These are phyloP conservation scores for Stropharia rugosoannulata DNA, from an alignment of 768 basidiomycete genomes.

Conservation along the genomic window DNA sequence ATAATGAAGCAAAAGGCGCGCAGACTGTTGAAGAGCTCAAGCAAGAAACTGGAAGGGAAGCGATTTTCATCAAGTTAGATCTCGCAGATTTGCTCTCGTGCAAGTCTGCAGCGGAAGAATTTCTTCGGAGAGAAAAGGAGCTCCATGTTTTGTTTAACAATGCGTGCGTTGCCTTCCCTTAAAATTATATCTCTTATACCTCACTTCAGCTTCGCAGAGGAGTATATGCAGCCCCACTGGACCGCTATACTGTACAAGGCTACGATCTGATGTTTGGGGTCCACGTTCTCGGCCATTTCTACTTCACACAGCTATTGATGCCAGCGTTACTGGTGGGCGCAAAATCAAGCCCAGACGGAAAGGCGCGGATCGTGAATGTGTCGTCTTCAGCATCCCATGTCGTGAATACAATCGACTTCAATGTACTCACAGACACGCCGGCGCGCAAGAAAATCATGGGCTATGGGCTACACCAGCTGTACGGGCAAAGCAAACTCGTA, in stretches of 20 bases:
- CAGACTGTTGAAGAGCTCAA: slow-evolving; percentile 55
- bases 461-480: slow-evolving; percentile 17
- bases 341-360: slow-evolving; percentile 25
- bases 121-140: slow-evolving; percentile 40
- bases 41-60: slow-evolving; percentile 44
- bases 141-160: slow-evolving; percentile 51
- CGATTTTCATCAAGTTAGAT: slow-evolving; percentile 40
- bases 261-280: slow-evolving; percentile 59
- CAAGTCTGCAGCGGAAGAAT: slow-evolving; percentile 39
- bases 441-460: slow-evolving; percentile 24
- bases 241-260: slow-evolving; percentile 45
- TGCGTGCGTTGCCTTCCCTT: slow-evolving; percentile 29
- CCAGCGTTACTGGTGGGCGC: slow-evolving; percentile 35
- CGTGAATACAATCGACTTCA: slow-evolving; percentile 27
- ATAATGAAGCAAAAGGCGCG: slow-evolving; percentile 43
- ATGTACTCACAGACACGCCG: slow-evolving; percentile 35
- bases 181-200: not conserved
- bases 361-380: slow-evolving; percentile 38
- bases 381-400: slow-evolving; percentile 31
- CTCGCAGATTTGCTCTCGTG: slow-evolving; percentile 39
- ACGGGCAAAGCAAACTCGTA: slow-evolving; percentile 41
- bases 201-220: slow-evolving; percentile 9
- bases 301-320: slow-evolving; percentile 50
- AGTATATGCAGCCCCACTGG: slow-evolving; percentile 41
- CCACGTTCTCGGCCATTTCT: slow-evolving; percentile 59